Evolutionary conservation across 31 red algal genomes (phyloP).

Genomic region (Porphyra umbilicalis): DNA sequence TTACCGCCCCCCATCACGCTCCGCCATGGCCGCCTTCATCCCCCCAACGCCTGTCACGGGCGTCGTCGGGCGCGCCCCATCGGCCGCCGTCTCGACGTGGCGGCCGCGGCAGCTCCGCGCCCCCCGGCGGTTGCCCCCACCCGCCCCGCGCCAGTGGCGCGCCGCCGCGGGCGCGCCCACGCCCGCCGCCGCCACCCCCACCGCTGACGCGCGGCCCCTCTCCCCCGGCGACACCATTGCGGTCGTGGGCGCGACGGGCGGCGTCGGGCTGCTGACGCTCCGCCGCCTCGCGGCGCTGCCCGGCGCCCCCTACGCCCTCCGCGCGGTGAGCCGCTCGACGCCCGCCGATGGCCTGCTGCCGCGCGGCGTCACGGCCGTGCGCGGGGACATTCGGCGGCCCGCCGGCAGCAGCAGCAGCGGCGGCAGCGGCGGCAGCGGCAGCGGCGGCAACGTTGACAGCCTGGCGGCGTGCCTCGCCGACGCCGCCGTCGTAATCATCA

Average conservation of each 20-base stretch:
- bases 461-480: not conserved
- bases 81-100: not conserved
- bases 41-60: not conserved
- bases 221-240: not conserved
- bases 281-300: not conserved
- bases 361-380: not conserved
- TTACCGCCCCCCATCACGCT: too few relatives aligned
- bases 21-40: not conserved
- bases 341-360: not conserved
- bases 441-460: not conserved
- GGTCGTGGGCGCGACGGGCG: not conserved
- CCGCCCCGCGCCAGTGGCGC: not conserved
- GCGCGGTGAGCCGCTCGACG: not conserved
- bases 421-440: not conserved
- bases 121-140: not conserved
- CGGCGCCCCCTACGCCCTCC: not conserved
- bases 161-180: not conserved
- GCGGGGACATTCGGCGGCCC: not conserved
- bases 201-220: not conserved
- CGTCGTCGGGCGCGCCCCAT: not conserved
- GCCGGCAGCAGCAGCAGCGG: not conserved
- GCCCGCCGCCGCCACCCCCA: not conserved
- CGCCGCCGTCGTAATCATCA: conserved; percentile 22
- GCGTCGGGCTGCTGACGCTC: conserved; percentile 1
- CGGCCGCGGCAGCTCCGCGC: not conserved